Base-by-base conservation (phyloP, 345 rosid genomes). In the Erucastrum elatum region DNA sequence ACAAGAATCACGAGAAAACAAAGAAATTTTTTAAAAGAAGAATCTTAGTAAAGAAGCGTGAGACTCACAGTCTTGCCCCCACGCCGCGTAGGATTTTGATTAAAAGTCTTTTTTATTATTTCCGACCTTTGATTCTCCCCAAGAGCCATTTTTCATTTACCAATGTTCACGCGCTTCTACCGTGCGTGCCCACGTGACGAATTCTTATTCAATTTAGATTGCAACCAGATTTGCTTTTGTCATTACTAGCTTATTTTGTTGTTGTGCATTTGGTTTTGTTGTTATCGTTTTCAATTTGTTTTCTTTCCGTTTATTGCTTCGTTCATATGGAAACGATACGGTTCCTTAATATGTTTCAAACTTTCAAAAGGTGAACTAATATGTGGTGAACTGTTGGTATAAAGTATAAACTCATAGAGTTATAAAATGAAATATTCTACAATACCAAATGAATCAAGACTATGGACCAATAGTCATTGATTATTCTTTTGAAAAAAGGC, bases 131-230 rank as follows among this genome's bases (percentile, higher is more conserved):
- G 71, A 62, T 80, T 68, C 53, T 63, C 25, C 46, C 26, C 53
- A 69, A 74, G 79, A 69, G 79, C 79, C 82, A 79, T n/a, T 7
- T 60, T 44, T 1, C 13, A 2, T 2, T 39, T 12, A 1, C 17
- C 29, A 5, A 35, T 61, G 21, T 25, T 63, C 71, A 68, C 78
- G 37, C 78, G 74, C 0, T 25, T 31, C 0, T 4, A 15, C 2
- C 26, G 65, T 77, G 77, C 58, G 74, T 79, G 65, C 13, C 59
- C 82, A 73, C 78, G 74, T 79, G 82, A 37, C n/a, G 10, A 74
- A 31, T 13, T 25, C 44, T 35, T 39, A 27, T 31, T 72, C 8
- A 60, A 66, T 67, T 63, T 26, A 17, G 68, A 58, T 30, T 53
- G 15, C 63, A 78, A 72, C 77, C 63, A 78, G 72, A 78, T 55